phyloP scores from a whole-genome alignment of 345 rosid genomes.

The Corchorus capsularis region DNA sequence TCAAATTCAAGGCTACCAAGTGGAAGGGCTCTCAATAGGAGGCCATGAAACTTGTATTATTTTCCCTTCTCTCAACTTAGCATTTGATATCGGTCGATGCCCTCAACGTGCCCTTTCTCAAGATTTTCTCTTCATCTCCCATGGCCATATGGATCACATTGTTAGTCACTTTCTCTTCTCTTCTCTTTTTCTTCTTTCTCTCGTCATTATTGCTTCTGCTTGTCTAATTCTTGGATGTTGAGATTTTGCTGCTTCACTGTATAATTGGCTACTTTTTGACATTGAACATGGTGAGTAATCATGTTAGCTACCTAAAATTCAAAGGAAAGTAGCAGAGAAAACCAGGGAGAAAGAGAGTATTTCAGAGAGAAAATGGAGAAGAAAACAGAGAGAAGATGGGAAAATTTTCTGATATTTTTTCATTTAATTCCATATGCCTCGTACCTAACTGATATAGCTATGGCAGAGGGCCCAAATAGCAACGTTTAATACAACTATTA shows the following conservation, averaged over 20 bases:
- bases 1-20: slow-evolving; percentile 62
- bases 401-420: too few relatives aligned
- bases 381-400: too few relatives aligned
- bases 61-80: slow-evolving; percentile 71
- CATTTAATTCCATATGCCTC: too few relatives aligned
- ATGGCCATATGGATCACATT: slow-evolving; percentile 97
- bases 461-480: too few relatives aligned
- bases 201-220: not conserved
- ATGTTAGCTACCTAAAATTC: too few relatives aligned
- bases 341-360: too few relatives aligned
- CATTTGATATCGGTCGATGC: slow-evolving; percentile 93
- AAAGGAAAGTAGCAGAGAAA: too few relatives aligned
- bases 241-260: not conserved
- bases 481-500: too few relatives aligned
- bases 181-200: not conserved
- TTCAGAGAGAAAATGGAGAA: too few relatives aligned
- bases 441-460: too few relatives aligned
- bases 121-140: slow-evolving; percentile 91
- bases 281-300: not conserved
- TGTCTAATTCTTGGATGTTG: not conserved
- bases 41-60: slow-evolving; percentile 96
- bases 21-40: slow-evolving; percentile 89
- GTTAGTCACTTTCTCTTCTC: slow-evolving; percentile 38
- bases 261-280: not conserved
- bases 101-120: slow-evolving; percentile 90